Conservation (phyloP, 2,329 filamentous ascomycete species). For the Paraphaeosphaeria minitans region DNA sequence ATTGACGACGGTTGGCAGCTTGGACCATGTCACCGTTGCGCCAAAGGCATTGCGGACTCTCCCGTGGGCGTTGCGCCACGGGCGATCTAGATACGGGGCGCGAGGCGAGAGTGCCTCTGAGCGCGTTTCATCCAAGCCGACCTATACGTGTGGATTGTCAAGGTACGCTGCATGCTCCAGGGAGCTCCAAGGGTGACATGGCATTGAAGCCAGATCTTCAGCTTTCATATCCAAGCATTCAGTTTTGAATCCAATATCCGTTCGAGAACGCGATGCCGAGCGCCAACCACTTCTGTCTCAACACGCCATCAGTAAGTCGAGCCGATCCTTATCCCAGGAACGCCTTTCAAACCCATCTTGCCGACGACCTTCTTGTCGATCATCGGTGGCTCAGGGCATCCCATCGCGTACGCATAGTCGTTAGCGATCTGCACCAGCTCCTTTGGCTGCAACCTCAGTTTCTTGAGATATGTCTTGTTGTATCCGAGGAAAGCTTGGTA, state of each 20-base stretch:
- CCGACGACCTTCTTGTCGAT: conserved; percentile 53
- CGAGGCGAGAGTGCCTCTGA: background rate
- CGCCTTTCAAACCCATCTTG: conserved; percentile 56
- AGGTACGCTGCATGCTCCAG: background rate
- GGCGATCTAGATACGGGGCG: background rate
- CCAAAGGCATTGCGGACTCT: background rate
- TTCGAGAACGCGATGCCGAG: background rate
- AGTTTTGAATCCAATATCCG: too few relatives aligned
- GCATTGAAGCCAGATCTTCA: background rate
- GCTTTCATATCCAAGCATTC: background rate
- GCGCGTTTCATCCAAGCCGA: background rate
- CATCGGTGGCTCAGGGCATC: conserved; percentile 52
- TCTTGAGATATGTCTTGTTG: conserved; percentile 53
- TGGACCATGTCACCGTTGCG: background rate
- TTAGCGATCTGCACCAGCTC: conserved; percentile 52
- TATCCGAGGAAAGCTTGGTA: conserved; percentile 56
- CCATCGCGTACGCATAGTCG: conserved; percentile 50
- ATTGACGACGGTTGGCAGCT: background rate
- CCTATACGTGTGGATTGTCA: background rate
- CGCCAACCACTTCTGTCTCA: background rate
- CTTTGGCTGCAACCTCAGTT: conserved; percentile 46
- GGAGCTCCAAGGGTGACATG: background rate
- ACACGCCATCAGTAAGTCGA: conserved; percentile 17
- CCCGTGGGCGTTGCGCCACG: background rate
- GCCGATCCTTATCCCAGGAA: conserved; percentile 47